Base-by-base conservation (phyloP, 176 grass and related monocot species). In the Echinochloa phyllopogon region DNA sequence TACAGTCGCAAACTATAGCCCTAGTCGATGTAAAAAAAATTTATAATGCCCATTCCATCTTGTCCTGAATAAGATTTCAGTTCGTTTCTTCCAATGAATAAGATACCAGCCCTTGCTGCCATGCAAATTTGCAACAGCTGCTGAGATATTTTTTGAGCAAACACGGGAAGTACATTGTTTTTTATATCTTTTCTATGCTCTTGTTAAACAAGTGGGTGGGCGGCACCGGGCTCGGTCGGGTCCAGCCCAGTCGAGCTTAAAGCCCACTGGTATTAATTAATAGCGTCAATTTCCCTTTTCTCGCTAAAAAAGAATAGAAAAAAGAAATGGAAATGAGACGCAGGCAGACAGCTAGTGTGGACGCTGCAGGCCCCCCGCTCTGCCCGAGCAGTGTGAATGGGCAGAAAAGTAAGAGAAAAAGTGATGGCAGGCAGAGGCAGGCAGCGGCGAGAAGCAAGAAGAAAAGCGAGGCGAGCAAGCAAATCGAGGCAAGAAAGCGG, bases 371-470 rank as follows among this genome's bases (percentile, higher is more conserved):
- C 17, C 50, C 76, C 81, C 27, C 33, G 21, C 33, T 65, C 45
- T n/a, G 40, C 60, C 77, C 27, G 75, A 67, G 76, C 43, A 6
- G 89, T 91, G 83, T 92, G 87, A 84, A 89, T 79, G 87, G 75
- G 27, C 64, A 6, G 52, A 92, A 89, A 89, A 80, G 83, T 72
- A 74, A 84, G 80, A n/a, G n/a, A n/a, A n/a, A n/a, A n/a, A n/a
- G n/a, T n/a, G n/a, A n/a, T n/a, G 86, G 65, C 85, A 85, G 83
- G 68, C 86, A 58, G 82, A 72, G n/a, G 88, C 83, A 84, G 77
- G 57, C 85, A 72, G 72, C 65, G 69, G 76, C 77, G 83, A 87
- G 71, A 78, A 29, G 76, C 80, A 65, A 82, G 33, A 56, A 83
- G 59, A 83, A 87, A 90, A 83, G 79, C 57, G 41, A 67, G 79